Evolutionary conservation across 2,329 filamentous ascomycete species (phyloP).

Genomic region (Arachnopeziza araneosa): DNA sequence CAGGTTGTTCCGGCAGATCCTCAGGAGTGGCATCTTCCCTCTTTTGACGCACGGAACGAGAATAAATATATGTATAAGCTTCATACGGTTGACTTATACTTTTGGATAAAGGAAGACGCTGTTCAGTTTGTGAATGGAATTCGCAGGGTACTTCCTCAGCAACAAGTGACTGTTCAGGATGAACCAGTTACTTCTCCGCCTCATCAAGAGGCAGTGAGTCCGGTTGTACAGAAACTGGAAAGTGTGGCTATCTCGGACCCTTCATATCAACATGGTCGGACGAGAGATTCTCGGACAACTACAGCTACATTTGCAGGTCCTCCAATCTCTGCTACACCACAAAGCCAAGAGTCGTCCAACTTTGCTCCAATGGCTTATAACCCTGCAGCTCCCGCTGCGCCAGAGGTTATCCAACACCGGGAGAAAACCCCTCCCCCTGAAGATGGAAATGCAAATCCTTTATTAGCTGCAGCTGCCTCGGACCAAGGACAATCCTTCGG

Average conservation of each 20-base stretch:
- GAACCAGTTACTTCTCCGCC: conserved; percentile 51
- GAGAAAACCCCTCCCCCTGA: conserved; percentile 76
- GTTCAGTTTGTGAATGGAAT: conserved; percentile 64
- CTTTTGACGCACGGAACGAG: conserved; percentile 66
- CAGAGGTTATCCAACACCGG: conserved; percentile 64
- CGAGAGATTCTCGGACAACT: conserved; percentile 23
- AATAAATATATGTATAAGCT: conserved; percentile 75
- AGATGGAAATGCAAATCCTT: conserved; percentile 55
- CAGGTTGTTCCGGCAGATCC: conserved; percentile 33
- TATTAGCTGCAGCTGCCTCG: conserved; percentile 51
- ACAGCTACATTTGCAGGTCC: conserved; percentile 24
- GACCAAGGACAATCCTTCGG: conserved; percentile 52
- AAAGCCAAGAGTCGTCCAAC: conserved; percentile 33
- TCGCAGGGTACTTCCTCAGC: conserved; percentile 55
- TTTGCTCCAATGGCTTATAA: conserved; percentile 70
- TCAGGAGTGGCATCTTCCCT: conserved; percentile 70
- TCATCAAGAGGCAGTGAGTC: conserved; percentile 50
- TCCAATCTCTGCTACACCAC: conserved; percentile 32
- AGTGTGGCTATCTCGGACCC: conserved; percentile 61
- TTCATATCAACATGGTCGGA: conserved; percentile 36
- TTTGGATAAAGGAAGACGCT: conserved; percentile 71
- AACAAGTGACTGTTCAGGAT: conserved; percentile 58
- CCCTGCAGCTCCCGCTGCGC: conserved; percentile 69
- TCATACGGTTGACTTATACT: conserved; percentile 71
- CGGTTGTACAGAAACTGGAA: conserved; percentile 70